Conservation (phyloP, 441 rosid species). For the Kokia cookei region DNA sequence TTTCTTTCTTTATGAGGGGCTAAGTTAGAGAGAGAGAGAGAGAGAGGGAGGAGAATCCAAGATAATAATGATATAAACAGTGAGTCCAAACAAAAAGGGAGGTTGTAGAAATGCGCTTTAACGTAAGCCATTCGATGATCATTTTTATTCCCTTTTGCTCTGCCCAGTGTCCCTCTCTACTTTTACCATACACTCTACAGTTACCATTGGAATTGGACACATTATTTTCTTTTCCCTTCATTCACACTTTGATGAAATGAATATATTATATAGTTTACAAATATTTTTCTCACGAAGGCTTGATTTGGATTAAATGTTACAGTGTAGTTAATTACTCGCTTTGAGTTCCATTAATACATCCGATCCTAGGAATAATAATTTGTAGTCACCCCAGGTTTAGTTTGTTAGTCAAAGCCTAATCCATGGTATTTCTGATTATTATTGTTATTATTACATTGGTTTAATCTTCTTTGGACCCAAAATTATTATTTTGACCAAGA, state of each 20-base stretch:
- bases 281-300: too few species aligned
- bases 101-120: conserved; percentile 12
- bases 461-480: not conserved
- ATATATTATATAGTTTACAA: too few species aligned
- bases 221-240: not conserved
- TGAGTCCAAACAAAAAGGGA: conserved; percentile 34
- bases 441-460: not conserved
- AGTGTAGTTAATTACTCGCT: not conserved
- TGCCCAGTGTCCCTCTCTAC: conserved; percentile 6
- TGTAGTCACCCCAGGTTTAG: not conserved
- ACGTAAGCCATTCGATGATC: not conserved
- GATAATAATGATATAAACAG: conserved; percentile 23
- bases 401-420: not conserved
- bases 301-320: too few species aligned
- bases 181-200: not conserved
- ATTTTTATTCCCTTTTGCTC: not conserved
- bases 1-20: not conserved
- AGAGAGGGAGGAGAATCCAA: conserved; percentile 36
- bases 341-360: not conserved
- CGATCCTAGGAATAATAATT: not conserved
- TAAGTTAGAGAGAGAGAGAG: not conserved
- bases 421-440: not conserved
- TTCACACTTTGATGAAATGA: not conserved
- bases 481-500: not conserved
- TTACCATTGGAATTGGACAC: not conserved